Conservation (phyloP, 116 monocot species). For the Cymodocea nodosa region DNA sequence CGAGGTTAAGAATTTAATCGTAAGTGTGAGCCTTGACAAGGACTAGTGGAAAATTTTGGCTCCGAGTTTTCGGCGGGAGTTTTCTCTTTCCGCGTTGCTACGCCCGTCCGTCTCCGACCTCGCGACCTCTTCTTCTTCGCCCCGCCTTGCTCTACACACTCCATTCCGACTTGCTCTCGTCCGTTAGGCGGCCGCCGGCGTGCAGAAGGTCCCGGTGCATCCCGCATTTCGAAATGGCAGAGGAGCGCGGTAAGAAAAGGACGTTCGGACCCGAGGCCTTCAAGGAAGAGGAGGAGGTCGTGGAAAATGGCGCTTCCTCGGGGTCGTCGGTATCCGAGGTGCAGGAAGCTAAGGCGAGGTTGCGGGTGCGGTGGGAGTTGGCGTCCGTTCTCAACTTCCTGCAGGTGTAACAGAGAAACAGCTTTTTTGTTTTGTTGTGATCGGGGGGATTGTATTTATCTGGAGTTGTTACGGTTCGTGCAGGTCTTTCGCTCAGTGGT, state of each 20-base stretch:
- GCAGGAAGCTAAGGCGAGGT: constrained; percentile 19
- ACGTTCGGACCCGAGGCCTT: neutral
- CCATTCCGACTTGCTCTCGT: neutral
- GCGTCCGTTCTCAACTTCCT: constrained; percentile 80
- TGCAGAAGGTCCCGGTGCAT: constrained; percentile 5
- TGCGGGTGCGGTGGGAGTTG: constrained; percentile 72
- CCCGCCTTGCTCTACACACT: neutral
- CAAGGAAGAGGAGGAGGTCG: neutral
- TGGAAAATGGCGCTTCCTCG: neutral
- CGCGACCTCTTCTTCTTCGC: neutral
- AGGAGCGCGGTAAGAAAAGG: constrained; percentile 12
- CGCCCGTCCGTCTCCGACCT: neutral
- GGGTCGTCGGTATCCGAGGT: constrained; percentile 13
- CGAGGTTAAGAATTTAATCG: too few relatives aligned
- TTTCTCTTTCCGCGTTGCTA: neutral
- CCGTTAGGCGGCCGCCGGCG: neutral
- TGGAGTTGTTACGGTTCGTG: neutral
- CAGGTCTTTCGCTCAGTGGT: constrained; percentile 68
- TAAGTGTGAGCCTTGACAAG: too few relatives aligned
- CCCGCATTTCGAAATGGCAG: constrained; percentile 25
- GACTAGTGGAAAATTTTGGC: too few relatives aligned
- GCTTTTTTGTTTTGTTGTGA: neutral
- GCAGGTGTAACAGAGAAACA: constrained; percentile 18
- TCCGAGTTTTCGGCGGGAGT: constrained; percentile 27
- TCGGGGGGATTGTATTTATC: neutral